Evolutionary conservation across 371 early-diverging fungal genomes (phyloP).

Genomic region (Mucor sp.): DNA sequence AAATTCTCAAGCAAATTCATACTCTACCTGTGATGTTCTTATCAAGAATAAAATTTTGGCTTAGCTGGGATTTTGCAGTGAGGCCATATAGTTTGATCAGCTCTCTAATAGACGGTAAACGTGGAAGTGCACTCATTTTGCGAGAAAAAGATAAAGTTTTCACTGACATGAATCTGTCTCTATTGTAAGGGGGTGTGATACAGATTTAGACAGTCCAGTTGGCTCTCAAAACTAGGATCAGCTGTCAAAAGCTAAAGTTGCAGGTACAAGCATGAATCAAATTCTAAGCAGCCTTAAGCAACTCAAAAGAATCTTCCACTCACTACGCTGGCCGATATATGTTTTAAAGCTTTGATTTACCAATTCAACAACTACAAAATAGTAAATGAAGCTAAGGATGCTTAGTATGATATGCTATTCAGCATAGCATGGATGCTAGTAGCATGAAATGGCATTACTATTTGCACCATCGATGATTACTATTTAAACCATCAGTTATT

Average conservation of each 20-base stretch:
- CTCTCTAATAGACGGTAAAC: slow-evolving; percentile 74
- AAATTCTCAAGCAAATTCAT: neutral
- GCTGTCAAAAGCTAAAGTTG: neutral
- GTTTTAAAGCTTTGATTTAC: too few relatives aligned
- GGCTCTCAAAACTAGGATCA: neutral
- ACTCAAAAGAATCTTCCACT: too few relatives aligned
- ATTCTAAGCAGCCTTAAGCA: too few relatives aligned
- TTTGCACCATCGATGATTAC: too few relatives aligned
- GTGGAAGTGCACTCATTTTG: slow-evolving; percentile 23
- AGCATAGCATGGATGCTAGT: too few relatives aligned
- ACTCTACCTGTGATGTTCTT: slow-evolving; percentile 75
- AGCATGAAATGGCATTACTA: too few relatives aligned
- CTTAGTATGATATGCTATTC: too few relatives aligned
- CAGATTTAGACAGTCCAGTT: neutral
- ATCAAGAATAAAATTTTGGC: slow-evolving; percentile 88
- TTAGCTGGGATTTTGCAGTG: slow-evolving; percentile 71
- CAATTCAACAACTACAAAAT: too few relatives aligned
- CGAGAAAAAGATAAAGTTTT: neutral
- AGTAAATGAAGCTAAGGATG: too few relatives aligned
- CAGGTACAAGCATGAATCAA: neutral
- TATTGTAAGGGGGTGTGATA: neutral
- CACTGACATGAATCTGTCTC: neutral
- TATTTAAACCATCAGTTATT: too few relatives aligned
- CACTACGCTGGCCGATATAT: too few relatives aligned
- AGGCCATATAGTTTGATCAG: slow-evolving; percentile 78